phyloP scores from a whole-genome alignment of 2,329 filamentous ascomycete species.

The Beauveria sp. region DNA sequence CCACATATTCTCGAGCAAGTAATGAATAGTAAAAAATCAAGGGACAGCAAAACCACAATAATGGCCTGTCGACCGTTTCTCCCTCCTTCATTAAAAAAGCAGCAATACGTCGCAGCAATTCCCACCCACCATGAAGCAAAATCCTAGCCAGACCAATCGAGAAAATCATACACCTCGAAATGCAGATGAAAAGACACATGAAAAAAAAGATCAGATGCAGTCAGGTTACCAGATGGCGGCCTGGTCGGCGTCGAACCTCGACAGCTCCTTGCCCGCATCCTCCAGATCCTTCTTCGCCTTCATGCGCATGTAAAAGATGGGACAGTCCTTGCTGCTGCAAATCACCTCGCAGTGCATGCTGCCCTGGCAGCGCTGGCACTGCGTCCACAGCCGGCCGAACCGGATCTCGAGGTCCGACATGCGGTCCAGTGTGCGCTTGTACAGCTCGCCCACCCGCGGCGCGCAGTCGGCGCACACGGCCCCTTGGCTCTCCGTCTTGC shows the following conservation, averaged over 20 bases:
- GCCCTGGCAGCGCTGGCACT: constrained; percentile 95
- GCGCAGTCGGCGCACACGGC: constrained; percentile 85
- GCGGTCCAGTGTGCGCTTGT: constrained; percentile 81
- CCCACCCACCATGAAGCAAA: background rate
- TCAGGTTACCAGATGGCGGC: constrained; percentile 50
- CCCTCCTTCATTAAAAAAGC: constrained; percentile 4
- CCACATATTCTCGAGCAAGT: background rate
- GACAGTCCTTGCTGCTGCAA: constrained; percentile 91
- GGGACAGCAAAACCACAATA: background rate
- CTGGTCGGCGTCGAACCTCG: constrained; percentile 80
- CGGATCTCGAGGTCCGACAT: constrained; percentile 88
- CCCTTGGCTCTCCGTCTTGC: constrained; percentile 69
- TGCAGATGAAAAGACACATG: background rate
- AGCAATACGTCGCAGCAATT: background rate
- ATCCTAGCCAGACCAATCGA: background rate
- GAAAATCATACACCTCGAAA: background rate
- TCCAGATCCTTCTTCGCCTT: constrained; percentile 99
- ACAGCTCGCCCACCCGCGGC: constrained; percentile 81
- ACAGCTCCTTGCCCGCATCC: constrained; percentile 84
- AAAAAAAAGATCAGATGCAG: background rate
- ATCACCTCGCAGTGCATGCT: constrained; percentile 99
- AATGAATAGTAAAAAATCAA: background rate
- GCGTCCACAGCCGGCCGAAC: constrained; percentile 91
- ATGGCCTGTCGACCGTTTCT: background rate
- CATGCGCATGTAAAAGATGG: constrained; percentile 99